Base-by-base conservation (phyloP, 495 filamentous ascomycete species). In the Penicillium manginii region DNA sequence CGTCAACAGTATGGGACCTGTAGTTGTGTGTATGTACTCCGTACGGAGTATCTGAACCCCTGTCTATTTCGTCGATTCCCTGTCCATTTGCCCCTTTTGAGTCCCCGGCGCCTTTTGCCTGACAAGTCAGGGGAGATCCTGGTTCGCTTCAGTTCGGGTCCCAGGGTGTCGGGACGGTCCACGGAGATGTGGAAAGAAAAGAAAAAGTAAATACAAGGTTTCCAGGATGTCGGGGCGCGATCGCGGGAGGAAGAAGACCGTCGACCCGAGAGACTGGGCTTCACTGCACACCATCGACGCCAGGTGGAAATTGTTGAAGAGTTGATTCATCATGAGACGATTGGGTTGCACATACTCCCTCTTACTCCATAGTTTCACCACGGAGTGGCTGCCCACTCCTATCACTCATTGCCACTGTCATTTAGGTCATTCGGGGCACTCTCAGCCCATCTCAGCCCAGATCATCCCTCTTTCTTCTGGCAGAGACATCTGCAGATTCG, bases 181-280 rank as follows among this genome's bases (percentile, higher is more conserved):
- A 50, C 32, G 32, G 32, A 47, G 40, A 54, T 46, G 37, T 52
- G 52, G 49, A 10, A 35, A 47, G 21, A 2, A 35, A 17, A 51
- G 11, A 35, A 31, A 51, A n/a, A 35, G 49, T 22, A 51, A n/a
- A 17, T 14, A 37, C 15, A 43, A 43, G 40, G 40, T 21, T 51
- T 51, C 49, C 49, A 51, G 49, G 29, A 18, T 21, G 45, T 47
- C 45, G 45, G 45, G 45, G 45, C 45, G 15, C 45, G 19, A 47
- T 47, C 45, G 45, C 45, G 45, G 45, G 43, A 50, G 33, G 53
- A 43, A 51, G 33, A 45, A 45, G 50, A 46, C 54, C 50, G 55
- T 39, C 54, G 61, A 55, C 59, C 62, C 62, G 55, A 58, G 42
- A 55, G 57, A 56, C 35, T 32, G 61, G 48, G 51, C 33, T 64